Percentiles rank a stretch among this genome's conserved stretches.
These are phyloP conservation scores for Raphanus hybrid DNA, from an alignment of 441 rosid genomes.

Conservation along the genomic window DNA sequence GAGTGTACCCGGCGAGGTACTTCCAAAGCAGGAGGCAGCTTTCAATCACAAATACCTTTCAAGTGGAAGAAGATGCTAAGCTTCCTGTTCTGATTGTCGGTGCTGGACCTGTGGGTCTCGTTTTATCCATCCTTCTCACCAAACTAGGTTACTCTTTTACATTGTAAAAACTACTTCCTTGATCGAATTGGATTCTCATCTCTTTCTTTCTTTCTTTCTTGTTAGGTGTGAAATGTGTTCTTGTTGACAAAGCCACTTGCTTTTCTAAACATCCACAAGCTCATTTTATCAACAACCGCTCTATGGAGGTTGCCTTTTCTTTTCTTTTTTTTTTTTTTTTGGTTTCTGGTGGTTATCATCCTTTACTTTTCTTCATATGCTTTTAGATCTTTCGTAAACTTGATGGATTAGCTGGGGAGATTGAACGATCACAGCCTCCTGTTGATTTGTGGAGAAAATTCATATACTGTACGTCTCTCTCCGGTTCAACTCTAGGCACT, in stretches of 20 bases:
- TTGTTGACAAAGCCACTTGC: constrained; percentile 76
- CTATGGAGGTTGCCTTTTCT: constrained; percentile 77
- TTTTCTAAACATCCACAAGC: constrained; percentile 92
- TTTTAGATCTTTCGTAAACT: constrained; percentile 75
- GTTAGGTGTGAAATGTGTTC: constrained; percentile 75
- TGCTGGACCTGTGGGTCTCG: constrained; percentile 98
- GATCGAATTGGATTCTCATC: neutral
- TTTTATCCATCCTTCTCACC: constrained; percentile 81
- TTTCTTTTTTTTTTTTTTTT: neutral
- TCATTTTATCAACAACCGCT: constrained; percentile 95
- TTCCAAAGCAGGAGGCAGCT: too few species aligned
- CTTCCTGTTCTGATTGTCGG: constrained; percentile 94
- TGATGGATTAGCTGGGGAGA: constrained; percentile 89
- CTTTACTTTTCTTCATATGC: constrained; percentile 8
- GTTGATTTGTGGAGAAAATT: constrained; percentile 93
- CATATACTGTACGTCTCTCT: constrained; percentile 87
- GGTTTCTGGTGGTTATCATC: neutral
- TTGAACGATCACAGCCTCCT: constrained; percentile 82
- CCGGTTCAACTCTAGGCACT: constrained; percentile 83
- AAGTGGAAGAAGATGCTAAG: neutral
- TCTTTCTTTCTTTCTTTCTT: neutral
- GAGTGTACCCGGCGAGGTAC: too few species aligned
- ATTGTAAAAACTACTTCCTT: constrained; percentile 3
- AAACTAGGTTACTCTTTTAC: constrained; percentile 58
- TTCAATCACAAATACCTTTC: too few species aligned